A percentile compares a stretch with the other conserved stretches of the same genome.
Conservation (phyloP, 441 rosid species). For the Syzygium syzygioides region DNA sequence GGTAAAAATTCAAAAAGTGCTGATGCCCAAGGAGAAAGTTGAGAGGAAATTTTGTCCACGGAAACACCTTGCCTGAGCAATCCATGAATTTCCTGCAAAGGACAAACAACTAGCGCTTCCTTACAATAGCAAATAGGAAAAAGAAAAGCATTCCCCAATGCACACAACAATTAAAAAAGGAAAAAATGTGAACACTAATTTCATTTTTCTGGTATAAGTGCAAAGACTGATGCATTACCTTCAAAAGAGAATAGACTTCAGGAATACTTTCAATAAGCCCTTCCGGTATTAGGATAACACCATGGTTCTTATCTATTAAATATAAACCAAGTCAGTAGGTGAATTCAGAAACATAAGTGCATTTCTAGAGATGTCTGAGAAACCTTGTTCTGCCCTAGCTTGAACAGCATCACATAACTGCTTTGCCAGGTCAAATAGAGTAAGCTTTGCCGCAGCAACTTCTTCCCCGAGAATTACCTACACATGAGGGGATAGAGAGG, state of each 20-base stretch:
- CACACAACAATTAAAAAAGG: not conserved
- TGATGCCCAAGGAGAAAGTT: conserved; percentile 99
- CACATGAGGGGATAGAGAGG: not conserved
- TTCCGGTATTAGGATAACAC: conserved; percentile 96
- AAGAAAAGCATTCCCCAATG: not conserved
- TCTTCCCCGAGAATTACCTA: conserved; percentile 97
- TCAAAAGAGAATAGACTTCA: conserved; percentile 87
- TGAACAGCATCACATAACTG: conserved; percentile 98
- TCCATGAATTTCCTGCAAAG: conserved; percentile 86
- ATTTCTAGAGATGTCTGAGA: not conserved
- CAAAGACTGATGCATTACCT: conserved; percentile 38
- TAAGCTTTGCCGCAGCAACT: conserved; percentile 96
- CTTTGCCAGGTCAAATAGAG: conserved; percentile 78
- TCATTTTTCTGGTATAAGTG: not conserved
- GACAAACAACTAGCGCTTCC: conserved; percentile 7
- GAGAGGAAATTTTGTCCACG: conserved; percentile 64
- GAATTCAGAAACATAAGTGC: not conserved
- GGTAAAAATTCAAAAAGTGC: conserved; percentile 96
- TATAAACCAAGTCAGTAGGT: not conserved
- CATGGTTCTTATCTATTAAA: conserved; percentile 73
- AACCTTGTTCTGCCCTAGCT: conserved; percentile 90
- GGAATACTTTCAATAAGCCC: conserved; percentile 98
- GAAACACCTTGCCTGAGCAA: conserved; percentile 71
- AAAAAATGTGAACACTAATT: not conserved
- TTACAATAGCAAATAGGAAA: not conserved